Conservation (phyloP, 1,284 basidiomycete species). For the Leccinum cinnamomeum region DNA sequence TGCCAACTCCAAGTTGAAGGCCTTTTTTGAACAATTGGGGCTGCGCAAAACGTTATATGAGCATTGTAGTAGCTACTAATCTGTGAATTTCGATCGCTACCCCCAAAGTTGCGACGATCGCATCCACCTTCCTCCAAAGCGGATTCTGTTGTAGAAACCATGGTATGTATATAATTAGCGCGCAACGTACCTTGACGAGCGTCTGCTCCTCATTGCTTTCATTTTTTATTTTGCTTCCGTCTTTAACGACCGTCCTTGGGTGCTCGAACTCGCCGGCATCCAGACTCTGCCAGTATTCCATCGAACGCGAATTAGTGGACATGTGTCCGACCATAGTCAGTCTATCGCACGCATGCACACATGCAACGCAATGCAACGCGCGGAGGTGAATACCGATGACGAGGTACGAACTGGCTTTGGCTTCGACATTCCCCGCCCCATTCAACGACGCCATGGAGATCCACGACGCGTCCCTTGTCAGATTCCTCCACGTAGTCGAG, state of each 20-base stretch:
- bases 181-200: conserved; percentile 14
- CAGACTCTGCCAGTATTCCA: background rate
- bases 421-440: background rate
- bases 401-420: conserved; percentile 16
- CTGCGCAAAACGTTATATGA: no score
- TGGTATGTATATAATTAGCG: background rate
- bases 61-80: no score
- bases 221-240: background rate
- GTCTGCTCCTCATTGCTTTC: background rate
- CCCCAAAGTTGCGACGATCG: no score
- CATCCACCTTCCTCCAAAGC: no score
- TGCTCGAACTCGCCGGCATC: background rate
- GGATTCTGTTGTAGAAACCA: no score
- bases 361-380: background rate
- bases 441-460: conserved; percentile 10
- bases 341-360: background rate
- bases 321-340: conserved; percentile 11
- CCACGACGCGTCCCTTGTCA: background rate
- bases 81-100: no score
- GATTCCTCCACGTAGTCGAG: conserved; percentile 8
- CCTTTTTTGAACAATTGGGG: no score
- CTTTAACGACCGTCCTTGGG: background rate
- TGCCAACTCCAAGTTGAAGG: no score
- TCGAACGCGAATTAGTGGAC: background rate
- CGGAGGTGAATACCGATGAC: background rate